phyloP scores from a whole-genome alignment of 306 rosid genomes.

The Crotalaria pallida region DNA sequence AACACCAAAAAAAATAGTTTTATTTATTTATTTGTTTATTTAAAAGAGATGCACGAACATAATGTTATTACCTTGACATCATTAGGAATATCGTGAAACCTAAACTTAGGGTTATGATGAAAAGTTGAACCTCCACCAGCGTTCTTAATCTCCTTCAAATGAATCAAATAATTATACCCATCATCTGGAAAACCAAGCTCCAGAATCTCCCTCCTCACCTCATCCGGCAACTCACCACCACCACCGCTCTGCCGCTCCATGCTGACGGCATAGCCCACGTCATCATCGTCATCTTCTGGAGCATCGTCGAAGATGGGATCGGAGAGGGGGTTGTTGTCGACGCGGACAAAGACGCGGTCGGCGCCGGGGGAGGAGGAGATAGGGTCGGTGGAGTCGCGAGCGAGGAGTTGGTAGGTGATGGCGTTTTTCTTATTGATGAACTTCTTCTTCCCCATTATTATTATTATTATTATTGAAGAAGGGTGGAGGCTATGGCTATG shows the following conservation, averaged over 20 bases:
- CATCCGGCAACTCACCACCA: slow-evolving; percentile 35
- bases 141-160: slow-evolving; percentile 71
- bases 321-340: slow-evolving; percentile 52
- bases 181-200: slow-evolving; percentile 90
- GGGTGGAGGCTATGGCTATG: too few relatives aligned
- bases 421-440: background rate
- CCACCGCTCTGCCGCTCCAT: background rate
- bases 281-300: slow-evolving; percentile 39
- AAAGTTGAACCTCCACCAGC: slow-evolving; percentile 74
- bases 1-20: background rate
- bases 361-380: slow-evolving; percentile 41
- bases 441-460: background rate
- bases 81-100: slow-evolving; percentile 48
- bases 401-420: background rate
- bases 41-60: background rate
- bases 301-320: slow-evolving; percentile 58
- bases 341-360: slow-evolving; percentile 78
- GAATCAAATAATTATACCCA: slow-evolving; percentile 79
- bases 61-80: slow-evolving; percentile 73
- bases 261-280: too few relatives aligned
- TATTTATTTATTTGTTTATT: background rate
- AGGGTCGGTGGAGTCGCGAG: slow-evolving; percentile 67
- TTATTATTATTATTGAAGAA: too few relatives aligned
- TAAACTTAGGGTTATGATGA: slow-evolving; percentile 68
- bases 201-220: slow-evolving; percentile 63